A percentile compares a stretch with the other conserved stretches of the same genome.
phyloP scores from a whole-genome alignment of 2,329 filamentous ascomycete species.

The Cucurbitaria berberidis region DNA sequence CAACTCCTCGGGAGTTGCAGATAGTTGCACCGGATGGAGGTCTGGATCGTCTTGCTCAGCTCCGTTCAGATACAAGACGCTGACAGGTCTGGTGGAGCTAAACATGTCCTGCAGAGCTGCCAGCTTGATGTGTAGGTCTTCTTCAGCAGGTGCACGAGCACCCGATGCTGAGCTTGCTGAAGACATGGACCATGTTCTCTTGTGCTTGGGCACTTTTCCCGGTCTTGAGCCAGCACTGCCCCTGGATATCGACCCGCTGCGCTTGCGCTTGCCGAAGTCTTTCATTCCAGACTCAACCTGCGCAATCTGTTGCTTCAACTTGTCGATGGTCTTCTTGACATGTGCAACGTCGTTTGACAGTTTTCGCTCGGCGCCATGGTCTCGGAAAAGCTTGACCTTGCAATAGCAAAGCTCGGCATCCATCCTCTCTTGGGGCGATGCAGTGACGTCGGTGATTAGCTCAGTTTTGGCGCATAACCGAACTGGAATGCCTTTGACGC shows the following conservation, averaged over 20 bases:
- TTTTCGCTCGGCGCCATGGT: conserved; percentile 94
- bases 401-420: conserved; percentile 83
- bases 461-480: conserved; percentile 91
- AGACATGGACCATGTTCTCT: conserved; percentile 93
- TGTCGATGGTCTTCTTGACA: conserved; percentile 95
- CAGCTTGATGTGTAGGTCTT: conserved; percentile 80
- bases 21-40: conserved; percentile 74
- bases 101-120: conserved; percentile 87
- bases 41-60: conserved; percentile 82
- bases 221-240: conserved; percentile 62
- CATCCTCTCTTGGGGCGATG: conserved; percentile 50
- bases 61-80: conserved; percentile 77
- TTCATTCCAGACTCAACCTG: conserved; percentile 70
- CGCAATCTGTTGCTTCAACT: conserved; percentile 89
- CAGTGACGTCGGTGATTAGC: conserved; percentile 62
- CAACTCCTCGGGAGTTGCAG: conserved; percentile 69
- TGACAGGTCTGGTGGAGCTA: conserved; percentile 78
- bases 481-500: conserved; percentile 96
- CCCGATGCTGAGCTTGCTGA: conserved; percentile 61
- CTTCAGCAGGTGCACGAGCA: conserved; percentile 57
- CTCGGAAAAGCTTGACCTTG: conserved; percentile 96
- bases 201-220: conserved; percentile 88
- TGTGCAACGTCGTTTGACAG: conserved; percentile 93
- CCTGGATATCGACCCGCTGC: conserved; percentile 59
- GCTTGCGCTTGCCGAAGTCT: conserved; percentile 66